Evolutionary conservation across 1,284 basidiomycete genomes (phyloP), one percentile per base, ranked within the genome.

Genomic region (Entoloma clypeatum): DNA sequence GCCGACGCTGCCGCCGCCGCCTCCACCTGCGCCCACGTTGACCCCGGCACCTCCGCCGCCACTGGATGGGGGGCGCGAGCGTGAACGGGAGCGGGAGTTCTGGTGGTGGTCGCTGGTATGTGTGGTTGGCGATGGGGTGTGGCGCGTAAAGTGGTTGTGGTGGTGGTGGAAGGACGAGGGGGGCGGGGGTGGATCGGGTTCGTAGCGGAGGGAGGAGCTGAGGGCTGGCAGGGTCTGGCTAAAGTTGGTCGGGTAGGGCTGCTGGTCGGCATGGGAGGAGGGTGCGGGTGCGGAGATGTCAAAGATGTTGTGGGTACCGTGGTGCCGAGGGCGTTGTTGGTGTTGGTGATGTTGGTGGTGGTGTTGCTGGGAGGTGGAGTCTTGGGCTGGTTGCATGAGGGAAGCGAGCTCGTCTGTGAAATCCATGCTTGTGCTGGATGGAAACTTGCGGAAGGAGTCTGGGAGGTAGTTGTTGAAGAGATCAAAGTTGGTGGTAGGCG

Each of bases 261-360:
- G 36, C 38, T 42, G 26, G 28, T 28, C 31, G 19, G 41, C 31
- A 18, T 18, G 37, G 28, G 35, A 36, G 14, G 47, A 36, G 30
- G 44, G 55, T 33, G 14, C 42, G 25, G 23, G 60, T 49, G 63
- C 63, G n/a, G 63, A 64, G 58, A 84, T 78, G 61, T 86, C 82
- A 39, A 85, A 86, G 55, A 86, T 83, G 62, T 82, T 81, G 67
- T 84, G 82, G 4, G 77, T 71, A 23, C 43, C 45, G 18, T 49
- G 51, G 24, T 27, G 28, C 14, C 38, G 31, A 22, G 49, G 43
- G 16, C 44, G 35, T 24, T 46, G 43, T 22, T 49, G 43, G 14
- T 48, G 33, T 19, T 50, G 44, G 28, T 44, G 36, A 17, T 45
- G 49, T 29, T 50, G 54, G 39, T 36, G 45, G 22, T 50, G 45